Evolutionary conservation across 2,329 filamentous ascomycete genomes (phyloP).

Genomic region (Dactylellina parvicollis): DNA sequence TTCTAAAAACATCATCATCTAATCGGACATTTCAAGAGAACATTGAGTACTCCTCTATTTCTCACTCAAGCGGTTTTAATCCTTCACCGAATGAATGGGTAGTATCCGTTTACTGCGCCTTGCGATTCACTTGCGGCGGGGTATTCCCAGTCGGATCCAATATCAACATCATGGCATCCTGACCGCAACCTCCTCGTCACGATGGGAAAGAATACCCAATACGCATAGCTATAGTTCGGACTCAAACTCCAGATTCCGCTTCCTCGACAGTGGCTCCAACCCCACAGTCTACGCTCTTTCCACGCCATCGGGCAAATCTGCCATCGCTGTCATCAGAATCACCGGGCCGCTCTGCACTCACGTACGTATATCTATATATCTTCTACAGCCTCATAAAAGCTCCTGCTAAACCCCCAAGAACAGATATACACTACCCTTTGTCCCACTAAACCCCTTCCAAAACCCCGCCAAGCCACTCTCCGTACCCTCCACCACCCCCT

Average conservation of each 20-base stretch:
- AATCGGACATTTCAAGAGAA: not conserved
- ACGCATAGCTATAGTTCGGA: not conserved
- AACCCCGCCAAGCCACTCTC: constrained; percentile 73
- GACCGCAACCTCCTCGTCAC: not conserved
- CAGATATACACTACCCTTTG: constrained; percentile 74
- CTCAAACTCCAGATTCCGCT: constrained; percentile 58
- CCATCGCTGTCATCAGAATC: constrained; percentile 87
- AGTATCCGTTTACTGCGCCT: not conserved
- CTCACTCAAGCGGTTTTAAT: not conserved
- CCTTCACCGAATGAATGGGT: constrained; percentile 6
- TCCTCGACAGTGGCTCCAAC: constrained; percentile 56
- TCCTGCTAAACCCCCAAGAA: too few relatives aligned
- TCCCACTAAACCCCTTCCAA: constrained; percentile 67
- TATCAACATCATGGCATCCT: constrained; percentile 4
- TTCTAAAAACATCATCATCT: not conserved
- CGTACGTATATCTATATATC: constrained; percentile 63
- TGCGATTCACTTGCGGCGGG: not conserved
- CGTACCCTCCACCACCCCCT: constrained; percentile 75
- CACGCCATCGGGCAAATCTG: constrained; percentile 83
- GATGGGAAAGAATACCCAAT: not conserved
- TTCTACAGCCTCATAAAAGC: too few relatives aligned
- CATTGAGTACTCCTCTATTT: not conserved
- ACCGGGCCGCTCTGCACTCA: constrained; percentile 80
- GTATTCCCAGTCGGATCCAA: not conserved
- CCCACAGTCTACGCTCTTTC: constrained; percentile 90